Evolutionary conservation across 129 eudicot species (phyloP).

Genomic region (Tanacetum coccineum): DNA sequence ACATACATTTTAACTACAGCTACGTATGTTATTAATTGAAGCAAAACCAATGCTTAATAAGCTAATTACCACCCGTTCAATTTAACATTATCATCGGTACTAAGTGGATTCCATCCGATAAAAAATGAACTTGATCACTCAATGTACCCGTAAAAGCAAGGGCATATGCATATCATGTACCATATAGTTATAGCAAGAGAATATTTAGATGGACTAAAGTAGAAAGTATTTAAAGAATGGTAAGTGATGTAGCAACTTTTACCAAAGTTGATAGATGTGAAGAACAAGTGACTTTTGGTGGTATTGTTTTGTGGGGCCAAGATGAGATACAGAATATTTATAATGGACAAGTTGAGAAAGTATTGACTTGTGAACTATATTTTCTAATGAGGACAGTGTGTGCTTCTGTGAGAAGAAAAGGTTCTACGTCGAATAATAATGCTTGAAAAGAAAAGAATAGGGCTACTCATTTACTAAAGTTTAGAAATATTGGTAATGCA

Average conservation of each 20-base stretch:
- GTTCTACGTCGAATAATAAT: neutral
- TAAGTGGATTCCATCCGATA: neutral
- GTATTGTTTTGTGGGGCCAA: conserved; percentile 30
- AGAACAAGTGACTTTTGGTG: conserved; percentile 22
- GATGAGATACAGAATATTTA: conserved; percentile 19
- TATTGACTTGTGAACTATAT: conserved; percentile 26
- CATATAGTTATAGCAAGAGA: conserved; percentile 3
- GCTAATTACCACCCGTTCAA: too few species aligned
- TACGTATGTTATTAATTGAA: neutral
- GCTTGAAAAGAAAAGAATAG: neutral
- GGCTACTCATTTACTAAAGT: neutral
- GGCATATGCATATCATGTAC: neutral
- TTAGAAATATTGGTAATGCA: too few species aligned
- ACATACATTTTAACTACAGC: neutral
- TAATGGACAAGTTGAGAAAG: conserved; percentile 26
- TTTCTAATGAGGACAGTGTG: conserved; percentile 11
- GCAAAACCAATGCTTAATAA: neutral
- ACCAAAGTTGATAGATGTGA: conserved; percentile 26
- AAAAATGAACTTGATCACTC: neutral
- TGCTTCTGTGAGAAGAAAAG: neutral
- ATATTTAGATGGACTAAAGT: conserved; percentile 12
- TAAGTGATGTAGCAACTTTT: conserved; percentile 25
- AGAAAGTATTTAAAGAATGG: conserved; percentile 8
- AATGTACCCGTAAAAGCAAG: neutral
- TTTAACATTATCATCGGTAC: neutral